A percentile compares a stretch with the other conserved stretches of the same genome.
Evolutionary conservation across 257 asterid species (phyloP).

Genomic region (Handroanthus guayacan): DNA sequence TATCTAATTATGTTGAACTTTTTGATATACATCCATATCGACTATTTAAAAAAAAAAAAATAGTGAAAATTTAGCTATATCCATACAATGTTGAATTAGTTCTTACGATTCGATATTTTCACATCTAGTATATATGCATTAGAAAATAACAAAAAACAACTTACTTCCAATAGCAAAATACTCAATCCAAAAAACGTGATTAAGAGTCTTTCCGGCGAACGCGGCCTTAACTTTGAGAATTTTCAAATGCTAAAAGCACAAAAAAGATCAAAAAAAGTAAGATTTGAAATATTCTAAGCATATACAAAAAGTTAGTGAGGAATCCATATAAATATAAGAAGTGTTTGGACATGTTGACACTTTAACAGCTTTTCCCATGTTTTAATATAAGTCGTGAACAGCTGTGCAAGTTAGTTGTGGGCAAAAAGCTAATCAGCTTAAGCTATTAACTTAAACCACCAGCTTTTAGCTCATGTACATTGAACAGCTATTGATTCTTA

Average conservation of each 20-base stretch:
- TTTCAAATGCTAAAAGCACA: constrained; percentile 25
- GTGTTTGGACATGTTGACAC: constrained; percentile 33
- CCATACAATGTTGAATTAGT: no score
- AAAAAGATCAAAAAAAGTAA: constrained; percentile 8
- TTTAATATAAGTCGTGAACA: constrained; percentile 36
- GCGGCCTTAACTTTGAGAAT: not conserved
- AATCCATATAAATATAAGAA: constrained; percentile 23
- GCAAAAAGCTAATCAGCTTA: not conserved
- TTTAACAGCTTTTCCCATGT: constrained; percentile 40
- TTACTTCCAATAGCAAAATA: constrained; percentile 10
- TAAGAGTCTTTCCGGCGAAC: constrained; percentile 4
- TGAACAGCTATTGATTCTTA: not conserved
- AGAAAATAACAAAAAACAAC: not conserved
- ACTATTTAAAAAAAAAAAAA: no score
- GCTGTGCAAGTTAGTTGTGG: constrained; percentile 25
- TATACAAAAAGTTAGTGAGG: constrained; percentile 30
- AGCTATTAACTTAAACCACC: no score
- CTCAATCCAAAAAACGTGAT: constrained; percentile 7
- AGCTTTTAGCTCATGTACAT: not conserved
- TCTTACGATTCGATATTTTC: no score
- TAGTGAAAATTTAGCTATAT: no score
- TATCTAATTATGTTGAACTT: no score
- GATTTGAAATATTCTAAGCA: constrained; percentile 39
- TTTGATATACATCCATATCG: no score
- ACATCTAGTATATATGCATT: not conserved